Percentiles rank a stretch among this genome's conserved stretches.
phyloP scores from a whole-genome alignment of 768 basidiomycete species.

The Boletellus ananiceps region DNA sequence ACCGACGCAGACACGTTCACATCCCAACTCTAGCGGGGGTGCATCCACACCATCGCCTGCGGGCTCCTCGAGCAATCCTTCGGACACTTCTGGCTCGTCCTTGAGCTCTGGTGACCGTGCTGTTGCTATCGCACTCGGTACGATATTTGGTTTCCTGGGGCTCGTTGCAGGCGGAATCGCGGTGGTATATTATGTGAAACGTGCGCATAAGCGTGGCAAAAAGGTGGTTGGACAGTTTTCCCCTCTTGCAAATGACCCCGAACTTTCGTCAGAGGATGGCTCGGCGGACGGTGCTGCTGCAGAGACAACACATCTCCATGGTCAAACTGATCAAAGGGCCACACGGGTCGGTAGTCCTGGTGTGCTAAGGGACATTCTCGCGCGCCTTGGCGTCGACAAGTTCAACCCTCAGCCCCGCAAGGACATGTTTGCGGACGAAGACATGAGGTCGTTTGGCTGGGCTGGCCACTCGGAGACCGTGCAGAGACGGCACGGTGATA shows the following conservation, averaged over 20 bases:
- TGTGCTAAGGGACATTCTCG: constrained; percentile 17
- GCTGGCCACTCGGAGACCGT: constrained; percentile 12
- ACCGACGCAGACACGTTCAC: constrained; percentile 30
- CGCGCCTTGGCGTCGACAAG: constrained; percentile 21
- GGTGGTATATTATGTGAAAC: constrained; percentile 43
- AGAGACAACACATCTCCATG: constrained; percentile 1
- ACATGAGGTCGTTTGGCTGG: constrained; percentile 46
- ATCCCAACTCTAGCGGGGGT: constrained; percentile 6
- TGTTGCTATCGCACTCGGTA: constrained; percentile 57
- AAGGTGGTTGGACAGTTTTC: constrained; percentile 12
- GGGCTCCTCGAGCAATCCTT: constrained; percentile 11
- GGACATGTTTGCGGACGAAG: constrained; percentile 80
- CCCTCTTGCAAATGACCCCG: constrained; percentile 19
- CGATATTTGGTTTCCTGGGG: constrained; percentile 56
- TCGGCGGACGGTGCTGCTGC: constrained; percentile 5
- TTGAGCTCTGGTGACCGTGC: constrained; percentile 23
- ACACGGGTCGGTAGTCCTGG: not conserved
- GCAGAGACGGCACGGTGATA: constrained; percentile 38
- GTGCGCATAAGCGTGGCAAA: constrained; percentile 15
- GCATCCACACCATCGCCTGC: constrained; percentile 8
- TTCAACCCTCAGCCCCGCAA: constrained; percentile 35
- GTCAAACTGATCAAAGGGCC: constrained; percentile 2
- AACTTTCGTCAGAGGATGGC: constrained; percentile 8
- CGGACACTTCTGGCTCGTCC: constrained; percentile 10
- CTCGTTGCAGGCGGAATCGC: constrained; percentile 42